Evolutionary conservation across 2,329 filamentous ascomycete genomes (phyloP), one percentile per base, ranked within the genome.

Genomic region (Scytalidium sp.): DNA sequence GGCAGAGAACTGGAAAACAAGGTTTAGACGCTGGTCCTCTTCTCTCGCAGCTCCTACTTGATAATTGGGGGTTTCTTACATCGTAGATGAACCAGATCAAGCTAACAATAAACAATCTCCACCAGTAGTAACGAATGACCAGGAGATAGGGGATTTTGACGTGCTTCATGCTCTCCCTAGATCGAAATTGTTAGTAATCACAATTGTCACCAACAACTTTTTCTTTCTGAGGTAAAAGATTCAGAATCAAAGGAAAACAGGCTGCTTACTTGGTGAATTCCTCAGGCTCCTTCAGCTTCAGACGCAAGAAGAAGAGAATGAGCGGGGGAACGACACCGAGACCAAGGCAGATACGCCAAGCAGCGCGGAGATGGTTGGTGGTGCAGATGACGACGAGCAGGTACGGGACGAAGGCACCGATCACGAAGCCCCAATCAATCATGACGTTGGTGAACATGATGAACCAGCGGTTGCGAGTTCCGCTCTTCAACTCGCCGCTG

Each of bases 401-500:
- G 69, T 84, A 84, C 0, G 90, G 88, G 2, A 94, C 83, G 53
- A 96, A 82, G 0, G 88, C 85, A 8, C 89, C 85, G 49, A 93
- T 75, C 9, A 95, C 87, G 56, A 95, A 96, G 1, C 89, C 91
- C 47, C 83, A 80, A 64, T 95, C 89, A 52, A 96, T 95, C 75
- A 91, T 88, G 20, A 87, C 83, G 68, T 95, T 95, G 43, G 89
- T 96, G 67, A 94, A 95, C 56, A 96, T 76, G 60, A 93, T 89
- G 64, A 92, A 97, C 90, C 90, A 96, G 36, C 87, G 78, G 64
- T 97, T 93, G n/a, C 92, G 78, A 15, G 87, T 86, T 10, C 92
- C 92, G 15, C 71, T 68, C 67, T 90, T 90, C 51, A 97, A 75
- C 64, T 95, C 90, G 19, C 89, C 88, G 0, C 87, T 92, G 3